These are phyloP conservation scores for Colletotrichum sp. DNA, from an alignment of 2,329 filamentous ascomycete genomes.

Conservation along the genomic window DNA sequence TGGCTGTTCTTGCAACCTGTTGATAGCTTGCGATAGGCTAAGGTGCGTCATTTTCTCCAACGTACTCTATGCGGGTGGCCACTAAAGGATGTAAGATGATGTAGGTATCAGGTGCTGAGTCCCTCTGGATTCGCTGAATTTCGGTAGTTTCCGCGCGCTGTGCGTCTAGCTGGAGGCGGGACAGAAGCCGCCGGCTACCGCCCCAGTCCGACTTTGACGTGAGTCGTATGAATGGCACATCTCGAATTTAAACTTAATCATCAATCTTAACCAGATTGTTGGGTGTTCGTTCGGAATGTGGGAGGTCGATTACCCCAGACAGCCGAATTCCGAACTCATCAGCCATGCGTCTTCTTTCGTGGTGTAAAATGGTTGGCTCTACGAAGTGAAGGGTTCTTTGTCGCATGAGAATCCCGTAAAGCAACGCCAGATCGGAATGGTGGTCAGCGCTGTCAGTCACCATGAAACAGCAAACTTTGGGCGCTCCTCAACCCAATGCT, in stretches of 20 bases:
- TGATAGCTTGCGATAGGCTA: slow-evolving; percentile 14
- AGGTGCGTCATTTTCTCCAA: slow-evolving; percentile 11
- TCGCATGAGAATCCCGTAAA: neutral
- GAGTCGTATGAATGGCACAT: neutral
- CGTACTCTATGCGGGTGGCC: neutral
- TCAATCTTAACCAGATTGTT: neutral
- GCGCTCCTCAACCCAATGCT: neutral
- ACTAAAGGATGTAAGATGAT: slow-evolving; percentile 7
- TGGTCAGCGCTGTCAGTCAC: neutral
- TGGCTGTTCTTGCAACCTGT: neutral
- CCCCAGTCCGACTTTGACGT: neutral
- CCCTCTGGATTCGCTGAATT: neutral
- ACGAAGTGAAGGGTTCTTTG: neutral
- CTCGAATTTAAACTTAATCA: neutral
- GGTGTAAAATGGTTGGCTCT: neutral
- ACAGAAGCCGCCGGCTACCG: neutral
- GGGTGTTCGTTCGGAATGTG: neutral
- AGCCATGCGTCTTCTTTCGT: neutral
- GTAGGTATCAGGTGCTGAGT: neutral
- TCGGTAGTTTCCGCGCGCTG: neutral
- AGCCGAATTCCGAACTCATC: neutral
- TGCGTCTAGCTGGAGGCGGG: neutral
- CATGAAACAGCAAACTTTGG: neutral
- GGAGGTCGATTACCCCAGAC: neutral
- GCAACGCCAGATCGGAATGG: neutral